phyloP scores from a whole-genome alignment of 305 asterid genomes.

The Withania somnifera region DNA sequence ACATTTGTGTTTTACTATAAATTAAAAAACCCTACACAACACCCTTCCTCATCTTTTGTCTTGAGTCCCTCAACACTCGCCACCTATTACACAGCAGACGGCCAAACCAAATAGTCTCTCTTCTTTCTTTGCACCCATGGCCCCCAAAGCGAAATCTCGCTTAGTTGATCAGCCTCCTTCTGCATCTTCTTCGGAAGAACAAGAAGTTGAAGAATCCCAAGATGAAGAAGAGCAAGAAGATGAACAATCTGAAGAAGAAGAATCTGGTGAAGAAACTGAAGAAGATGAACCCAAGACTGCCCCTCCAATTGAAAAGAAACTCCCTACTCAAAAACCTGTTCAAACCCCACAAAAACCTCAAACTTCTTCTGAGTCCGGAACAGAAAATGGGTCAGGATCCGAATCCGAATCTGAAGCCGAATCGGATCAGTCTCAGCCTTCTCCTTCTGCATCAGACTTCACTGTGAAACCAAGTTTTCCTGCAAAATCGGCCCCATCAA shows the following conservation, averaged over 20 bases:
- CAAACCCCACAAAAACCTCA: conserved; percentile 2
- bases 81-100: not conserved
- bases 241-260: conserved; percentile 3
- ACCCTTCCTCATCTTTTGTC: not conserved
- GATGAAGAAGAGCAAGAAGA: conserved; percentile 7
- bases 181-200: conserved; percentile 11
- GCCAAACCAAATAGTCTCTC: not conserved
- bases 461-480: conserved; percentile 20
- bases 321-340: not conserved
- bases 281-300: not conserved
- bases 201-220: not conserved
- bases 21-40: not conserved
- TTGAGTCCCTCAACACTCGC: not conserved
- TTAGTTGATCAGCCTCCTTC: conserved; percentile 11
- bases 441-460: conserved; percentile 31
- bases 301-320: not conserved
- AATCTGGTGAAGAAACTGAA: conserved; percentile 18
- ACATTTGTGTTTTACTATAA: not conserved
- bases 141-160: conserved; percentile 2
- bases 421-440: conserved; percentile 22
- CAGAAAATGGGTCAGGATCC: not conserved
- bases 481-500: not conserved
- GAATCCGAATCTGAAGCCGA: conserved; percentile 14
- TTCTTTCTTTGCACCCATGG: not conserved
- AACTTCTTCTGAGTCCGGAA: not conserved